Base-by-base conservation (phyloP, 2,329 filamentous ascomycete genomes). In the Fusarium nisikadoi region DNA sequence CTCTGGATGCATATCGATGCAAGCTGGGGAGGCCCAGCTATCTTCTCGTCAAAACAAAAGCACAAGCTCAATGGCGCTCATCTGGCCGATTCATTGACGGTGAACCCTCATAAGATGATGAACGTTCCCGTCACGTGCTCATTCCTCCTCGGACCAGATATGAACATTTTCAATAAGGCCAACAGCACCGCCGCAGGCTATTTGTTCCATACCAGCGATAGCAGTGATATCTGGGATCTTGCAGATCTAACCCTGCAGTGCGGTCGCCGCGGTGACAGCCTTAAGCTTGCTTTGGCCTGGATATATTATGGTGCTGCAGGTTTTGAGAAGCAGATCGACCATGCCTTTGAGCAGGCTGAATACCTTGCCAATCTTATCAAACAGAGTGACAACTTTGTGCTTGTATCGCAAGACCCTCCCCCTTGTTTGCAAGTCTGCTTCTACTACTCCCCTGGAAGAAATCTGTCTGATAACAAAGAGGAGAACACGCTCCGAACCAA, bases 41-140 rank as follows among this genome's bases (percentile, higher is more conserved):
- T 93, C 72, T 98, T 98, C 83, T 93, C 90, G 1, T 76, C 86
- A n/a, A 83, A 83, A 63, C 91, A 93, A 46, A 84, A 84, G 49
- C 78, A 80, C 70, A 93, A 94, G 78, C 84, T 98, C 14, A 80
- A 84, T 2, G 95, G 95, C 19, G 85, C 88, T 5, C 87, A 94
- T 47, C 86, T 92, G 43, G 96, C 95, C 14, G 88, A 98, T 81
- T 94, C 91, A 19, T 85, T 98, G 42, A 94, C 94, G 4, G 89
- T 97, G 60, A 98, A 97, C 81, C 95, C 96, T 63, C 96, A 99
- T 84, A 98, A 98, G 84, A 98, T 98, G 96, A 88, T 98, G 79
- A 94, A 94, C 65, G 93, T 94, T 6, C 95, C 96, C 0, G 84
- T 97, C 43, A 97, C 95, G 0, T 98, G 95, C 83, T 95, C 92